Percentiles rank a stretch among this genome's conserved stretches.
Evolutionary conservation across 1,284 basidiomycete genomes (phyloP).

Genomic region (Pterulicium gracile): DNA sequence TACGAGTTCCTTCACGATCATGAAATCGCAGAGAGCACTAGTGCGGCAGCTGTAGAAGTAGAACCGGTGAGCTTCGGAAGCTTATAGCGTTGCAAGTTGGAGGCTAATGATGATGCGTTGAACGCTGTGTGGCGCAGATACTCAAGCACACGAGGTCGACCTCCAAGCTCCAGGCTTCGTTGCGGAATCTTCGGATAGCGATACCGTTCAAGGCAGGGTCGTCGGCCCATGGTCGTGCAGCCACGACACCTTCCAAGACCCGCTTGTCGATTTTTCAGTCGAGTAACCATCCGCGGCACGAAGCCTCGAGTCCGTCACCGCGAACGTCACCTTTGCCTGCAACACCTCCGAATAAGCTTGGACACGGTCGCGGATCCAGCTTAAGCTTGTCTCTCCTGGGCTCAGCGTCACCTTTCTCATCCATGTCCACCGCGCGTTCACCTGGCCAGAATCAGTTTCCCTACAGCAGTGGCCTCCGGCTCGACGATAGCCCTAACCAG

Average conservation of each 20-base stretch:
- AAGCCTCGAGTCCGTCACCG: not conserved
- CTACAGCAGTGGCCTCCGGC: not conserved
- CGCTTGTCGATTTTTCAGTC: not conserved
- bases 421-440: not conserved
- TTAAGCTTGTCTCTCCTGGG: not conserved
- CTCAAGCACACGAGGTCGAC: not conserved
- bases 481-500: not conserved
- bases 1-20: slow-evolving; percentile 47
- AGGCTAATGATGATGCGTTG: not conserved
- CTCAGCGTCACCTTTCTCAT: not conserved
- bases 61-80: slow-evolving; percentile 14
- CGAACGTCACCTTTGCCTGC: not conserved
- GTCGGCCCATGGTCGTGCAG: not conserved
- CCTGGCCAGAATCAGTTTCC: not conserved
- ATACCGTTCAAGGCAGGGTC: not conserved
- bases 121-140: not conserved
- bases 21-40: slow-evolving; percentile 26
- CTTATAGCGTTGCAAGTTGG: not conserved
- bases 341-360: not conserved
- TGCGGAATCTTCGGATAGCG: not conserved
- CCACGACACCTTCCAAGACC: not conserved
- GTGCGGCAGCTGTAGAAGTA: slow-evolving; percentile 11
- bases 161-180: not conserved
- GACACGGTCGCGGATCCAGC: not conserved
- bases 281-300: not conserved